A percentile compares a stretch with the other conserved stretches of the same genome.
Evolutionary conservation across 257 asterid species (phyloP).

Genomic region (Ilex asprella): DNA sequence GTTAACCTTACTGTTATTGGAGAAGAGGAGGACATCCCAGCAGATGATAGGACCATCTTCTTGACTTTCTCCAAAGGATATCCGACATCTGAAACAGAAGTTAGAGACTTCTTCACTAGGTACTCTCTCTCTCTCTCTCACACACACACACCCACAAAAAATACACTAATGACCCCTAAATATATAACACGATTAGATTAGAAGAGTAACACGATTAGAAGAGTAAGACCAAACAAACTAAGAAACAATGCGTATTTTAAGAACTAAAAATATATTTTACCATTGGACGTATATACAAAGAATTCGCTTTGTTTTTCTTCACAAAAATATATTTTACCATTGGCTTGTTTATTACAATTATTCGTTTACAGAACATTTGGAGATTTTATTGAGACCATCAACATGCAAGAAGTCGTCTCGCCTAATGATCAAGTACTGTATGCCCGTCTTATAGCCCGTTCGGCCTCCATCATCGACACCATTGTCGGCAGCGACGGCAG

Average conservation of each 20-base stretch:
- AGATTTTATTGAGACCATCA: constrained; percentile 48
- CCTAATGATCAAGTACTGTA: constrained; percentile 51
- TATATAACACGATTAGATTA: too few relatives aligned
- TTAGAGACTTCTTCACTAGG: constrained; percentile 59
- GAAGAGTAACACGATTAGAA: too few relatives aligned
- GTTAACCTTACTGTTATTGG: constrained; percentile 2
- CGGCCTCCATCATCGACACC: constrained; percentile 22
- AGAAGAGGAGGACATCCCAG: constrained; percentile 18
- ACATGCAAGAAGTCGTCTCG: constrained; percentile 56
- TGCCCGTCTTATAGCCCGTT: constrained; percentile 49
- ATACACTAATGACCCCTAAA: too few relatives aligned
- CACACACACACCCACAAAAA: too few relatives aligned
- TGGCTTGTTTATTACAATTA: too few relatives aligned
- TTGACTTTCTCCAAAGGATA: constrained; percentile 75
- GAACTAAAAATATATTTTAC: too few relatives aligned
- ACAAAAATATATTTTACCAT: too few relatives aligned
- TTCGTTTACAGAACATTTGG: constrained; percentile 51
- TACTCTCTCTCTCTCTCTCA: constrained; percentile 2
- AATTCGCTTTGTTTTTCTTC: too few relatives aligned
- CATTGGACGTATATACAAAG: too few relatives aligned
- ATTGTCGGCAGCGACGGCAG: constrained; percentile 36
- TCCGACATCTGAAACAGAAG: constrained; percentile 47
- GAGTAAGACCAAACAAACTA: background rate
- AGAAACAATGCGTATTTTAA: too few relatives aligned
- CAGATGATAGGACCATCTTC: constrained; percentile 68